A percentile compares a stretch with the other conserved stretches of the same genome.
Evolutionary conservation across 495 filamentous ascomycete genomes (phyloP).

Genomic region (Neurospora sp.): DNA sequence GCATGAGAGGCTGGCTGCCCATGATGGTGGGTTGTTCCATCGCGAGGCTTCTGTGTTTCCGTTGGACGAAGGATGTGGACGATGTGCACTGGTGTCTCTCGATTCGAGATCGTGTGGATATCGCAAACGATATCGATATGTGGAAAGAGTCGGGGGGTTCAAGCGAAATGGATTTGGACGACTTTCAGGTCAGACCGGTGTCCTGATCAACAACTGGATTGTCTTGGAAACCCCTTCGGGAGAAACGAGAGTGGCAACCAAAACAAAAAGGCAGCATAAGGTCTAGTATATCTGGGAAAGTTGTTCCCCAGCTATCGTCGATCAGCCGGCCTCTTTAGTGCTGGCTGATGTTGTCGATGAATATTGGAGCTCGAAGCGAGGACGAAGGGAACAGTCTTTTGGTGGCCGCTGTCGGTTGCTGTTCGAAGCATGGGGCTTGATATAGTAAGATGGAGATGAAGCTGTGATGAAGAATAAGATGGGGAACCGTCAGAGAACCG

Average conservation of each 20-base stretch:
- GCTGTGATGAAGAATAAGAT: neutral
- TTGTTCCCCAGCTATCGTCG: neutral
- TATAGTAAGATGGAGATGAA: neutral
- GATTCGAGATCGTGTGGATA: neutral
- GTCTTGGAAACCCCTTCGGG: neutral
- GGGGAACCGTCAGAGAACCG: neutral
- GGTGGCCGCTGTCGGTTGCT: neutral
- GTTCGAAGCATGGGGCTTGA: neutral
- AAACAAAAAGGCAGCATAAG: neutral
- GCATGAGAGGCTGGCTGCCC: neutral
- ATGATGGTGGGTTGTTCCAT: neutral
- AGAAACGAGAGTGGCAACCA: neutral
- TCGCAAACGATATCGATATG: neutral
- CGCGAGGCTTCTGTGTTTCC: neutral
- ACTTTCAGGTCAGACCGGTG: neutral
- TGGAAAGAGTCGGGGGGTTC: neutral
- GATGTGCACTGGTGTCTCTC: neutral
- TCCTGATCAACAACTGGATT: neutral
- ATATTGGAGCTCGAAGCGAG: neutral
- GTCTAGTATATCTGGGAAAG: neutral
- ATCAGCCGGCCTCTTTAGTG: neutral
- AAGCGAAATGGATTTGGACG: neutral
- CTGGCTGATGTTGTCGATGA: neutral
- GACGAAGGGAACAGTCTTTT: neutral
- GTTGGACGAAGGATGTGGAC: too few relatives aligned